phyloP scores from a whole-genome alignment of 306 rosid genomes.

The Corylus heterophylla region DNA sequence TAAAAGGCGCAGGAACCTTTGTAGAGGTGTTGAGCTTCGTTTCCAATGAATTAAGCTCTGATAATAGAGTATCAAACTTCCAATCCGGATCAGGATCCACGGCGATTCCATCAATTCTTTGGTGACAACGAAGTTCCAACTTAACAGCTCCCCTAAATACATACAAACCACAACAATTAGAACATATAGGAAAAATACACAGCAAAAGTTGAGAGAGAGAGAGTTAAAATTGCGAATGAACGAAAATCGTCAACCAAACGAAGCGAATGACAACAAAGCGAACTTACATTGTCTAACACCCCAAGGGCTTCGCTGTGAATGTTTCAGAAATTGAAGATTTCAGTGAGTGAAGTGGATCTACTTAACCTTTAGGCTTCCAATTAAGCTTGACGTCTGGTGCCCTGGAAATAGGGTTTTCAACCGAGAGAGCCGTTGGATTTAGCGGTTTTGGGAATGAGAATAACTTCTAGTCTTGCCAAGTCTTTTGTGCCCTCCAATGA shows the following conservation, averaged over 20 bases:
- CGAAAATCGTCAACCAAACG: neutral
- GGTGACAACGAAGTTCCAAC: conserved; percentile 52
- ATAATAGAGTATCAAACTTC: conserved; percentile 57
- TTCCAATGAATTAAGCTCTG: conserved; percentile 71
- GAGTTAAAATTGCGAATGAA: neutral
- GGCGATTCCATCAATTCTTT: conserved; percentile 39
- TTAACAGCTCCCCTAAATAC: conserved; percentile 56
- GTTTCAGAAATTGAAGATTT: neutral
- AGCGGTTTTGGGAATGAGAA: no score
- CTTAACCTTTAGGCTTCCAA: neutral
- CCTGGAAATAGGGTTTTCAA: neutral
- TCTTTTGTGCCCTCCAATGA: no score
- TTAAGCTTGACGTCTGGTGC: neutral
- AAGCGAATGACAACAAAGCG: neutral
- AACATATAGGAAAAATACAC: neutral
- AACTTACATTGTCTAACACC: conserved; percentile 26
- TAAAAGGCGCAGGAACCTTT: conserved; percentile 34
- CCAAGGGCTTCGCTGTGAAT: neutral
- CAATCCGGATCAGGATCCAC: conserved; percentile 82
- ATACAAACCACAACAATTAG: conserved; percentile 5
- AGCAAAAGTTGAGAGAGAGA: neutral
- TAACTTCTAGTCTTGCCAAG: no score
- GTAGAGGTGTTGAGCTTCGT: conserved; percentile 45
- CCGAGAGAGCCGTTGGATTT: neutral
- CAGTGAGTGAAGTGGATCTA: neutral